Evolutionary conservation across 805 yeast species (phyloP).

Genomic region (Naumovozyma castellii): DNA sequence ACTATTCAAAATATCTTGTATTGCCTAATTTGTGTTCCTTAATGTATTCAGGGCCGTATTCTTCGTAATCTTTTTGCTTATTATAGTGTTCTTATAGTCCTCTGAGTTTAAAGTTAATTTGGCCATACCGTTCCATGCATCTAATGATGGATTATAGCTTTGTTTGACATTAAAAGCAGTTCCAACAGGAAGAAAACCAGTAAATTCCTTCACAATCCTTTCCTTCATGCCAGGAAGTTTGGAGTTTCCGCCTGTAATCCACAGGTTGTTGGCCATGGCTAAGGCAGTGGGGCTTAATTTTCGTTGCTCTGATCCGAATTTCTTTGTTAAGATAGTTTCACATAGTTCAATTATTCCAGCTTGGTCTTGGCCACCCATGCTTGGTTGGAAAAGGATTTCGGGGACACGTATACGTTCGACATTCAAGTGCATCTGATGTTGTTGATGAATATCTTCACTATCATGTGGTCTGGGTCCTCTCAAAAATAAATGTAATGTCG

Average conservation of each 20-base stretch:
- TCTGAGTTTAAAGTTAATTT: conserved; percentile 53
- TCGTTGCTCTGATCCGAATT: conserved; percentile 49
- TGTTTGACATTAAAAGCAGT: conserved; percentile 48
- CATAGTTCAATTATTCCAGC: conserved; percentile 82
- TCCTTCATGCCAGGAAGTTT: conserved; percentile 53
- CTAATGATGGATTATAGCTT: conserved; percentile 62
- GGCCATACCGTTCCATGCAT: conserved; percentile 94
- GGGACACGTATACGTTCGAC: conserved; percentile 88
- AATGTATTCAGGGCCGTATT: conserved; percentile 81
- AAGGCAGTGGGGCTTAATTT: conserved; percentile 28
- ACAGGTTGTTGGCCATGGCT: conserved; percentile 45
- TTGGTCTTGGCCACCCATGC: conserved; percentile 90
- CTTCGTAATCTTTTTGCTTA: conserved; percentile 68
- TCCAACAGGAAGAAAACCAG: conserved; percentile 59
- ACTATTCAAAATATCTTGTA: conserved; percentile 19
- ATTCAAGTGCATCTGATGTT: conserved; percentile 84
- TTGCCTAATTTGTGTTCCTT: conserved; percentile 81
- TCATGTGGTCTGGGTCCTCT: conserved; percentile 87
- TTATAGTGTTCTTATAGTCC: conserved; percentile 35
- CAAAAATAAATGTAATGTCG: conserved; percentile 69
- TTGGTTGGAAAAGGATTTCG: conserved; percentile 85
- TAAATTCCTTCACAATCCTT: conserved; percentile 63
- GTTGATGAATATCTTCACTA: conserved; percentile 72
- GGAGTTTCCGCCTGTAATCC: conserved; percentile 81
- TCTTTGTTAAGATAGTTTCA: conserved; percentile 52